phyloP scores from a whole-genome alignment of 2,329 filamentous ascomycete species.

The Fusarium stilboides region DNA sequence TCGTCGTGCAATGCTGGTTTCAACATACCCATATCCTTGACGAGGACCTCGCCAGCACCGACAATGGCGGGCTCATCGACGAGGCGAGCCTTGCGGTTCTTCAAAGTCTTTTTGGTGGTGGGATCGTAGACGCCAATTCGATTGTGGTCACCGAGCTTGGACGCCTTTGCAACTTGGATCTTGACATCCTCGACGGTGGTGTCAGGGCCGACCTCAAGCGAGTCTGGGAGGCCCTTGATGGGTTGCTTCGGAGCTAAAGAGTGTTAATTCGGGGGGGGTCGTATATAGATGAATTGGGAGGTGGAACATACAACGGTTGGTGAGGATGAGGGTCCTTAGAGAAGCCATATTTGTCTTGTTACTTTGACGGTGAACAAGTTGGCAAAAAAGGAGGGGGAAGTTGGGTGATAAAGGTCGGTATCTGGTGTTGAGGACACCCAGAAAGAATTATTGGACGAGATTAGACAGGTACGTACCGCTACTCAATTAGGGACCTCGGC shows the following conservation, averaged over 20 bases:
- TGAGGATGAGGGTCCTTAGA: constrained; percentile 60
- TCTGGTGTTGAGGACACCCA: constrained; percentile 36
- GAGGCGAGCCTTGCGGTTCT: constrained; percentile 71
- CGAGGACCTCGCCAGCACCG: constrained; percentile 74
- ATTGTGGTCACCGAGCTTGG: constrained; percentile 70
- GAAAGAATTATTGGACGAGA: constrained; percentile 26
- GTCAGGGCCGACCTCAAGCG: constrained; percentile 64
- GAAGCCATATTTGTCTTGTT: constrained; percentile 49
- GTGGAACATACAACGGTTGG: constrained; percentile 56
- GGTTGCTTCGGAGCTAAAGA: constrained; percentile 63
- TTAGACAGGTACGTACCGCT: constrained; percentile 35
- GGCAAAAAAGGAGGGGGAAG: constrained; percentile 6
- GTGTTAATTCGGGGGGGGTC: constrained; percentile 3
- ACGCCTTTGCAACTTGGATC: constrained; percentile 65
- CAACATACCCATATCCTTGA: constrained; percentile 90
- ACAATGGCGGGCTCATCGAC: constrained; percentile 64
- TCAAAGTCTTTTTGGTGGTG: constrained; percentile 72
- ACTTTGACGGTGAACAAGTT: constrained; percentile 13
- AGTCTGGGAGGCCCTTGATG: constrained; percentile 68
- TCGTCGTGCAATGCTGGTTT: background rate
- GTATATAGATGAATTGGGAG: background rate
- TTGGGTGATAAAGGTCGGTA: constrained; percentile 7
- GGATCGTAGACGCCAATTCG: constrained; percentile 75
- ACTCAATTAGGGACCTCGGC: constrained; percentile 28
- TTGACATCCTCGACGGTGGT: constrained; percentile 75